Conservation (phyloP, 1,284 basidiomycete species). For the Austroboletus olivaceoglutinosus region DNA sequence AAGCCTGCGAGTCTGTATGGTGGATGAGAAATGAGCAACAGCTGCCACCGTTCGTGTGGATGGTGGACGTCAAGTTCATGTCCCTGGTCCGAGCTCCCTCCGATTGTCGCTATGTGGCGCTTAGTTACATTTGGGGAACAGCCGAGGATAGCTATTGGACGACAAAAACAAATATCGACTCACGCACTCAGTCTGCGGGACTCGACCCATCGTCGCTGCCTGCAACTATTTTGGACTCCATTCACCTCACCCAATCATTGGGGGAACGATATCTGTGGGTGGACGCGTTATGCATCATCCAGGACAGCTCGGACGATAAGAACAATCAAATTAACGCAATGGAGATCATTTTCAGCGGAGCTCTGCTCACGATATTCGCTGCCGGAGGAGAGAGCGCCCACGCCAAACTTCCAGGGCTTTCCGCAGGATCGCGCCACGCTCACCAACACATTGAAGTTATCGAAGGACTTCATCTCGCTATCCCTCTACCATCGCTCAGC, state of each 20-base stretch:
- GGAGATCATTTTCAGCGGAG: background rate
- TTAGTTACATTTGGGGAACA: background rate
- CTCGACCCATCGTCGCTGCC: background rate
- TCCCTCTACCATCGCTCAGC: background rate
- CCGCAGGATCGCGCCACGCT: background rate
- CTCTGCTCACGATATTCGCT: background rate
- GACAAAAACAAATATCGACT: background rate
- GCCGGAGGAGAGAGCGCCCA: background rate
- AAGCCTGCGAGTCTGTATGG: background rate
- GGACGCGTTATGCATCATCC: background rate
- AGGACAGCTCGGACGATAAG: background rate
- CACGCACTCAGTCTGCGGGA: background rate
- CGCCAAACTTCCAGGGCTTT: background rate
- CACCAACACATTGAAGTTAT: background rate
- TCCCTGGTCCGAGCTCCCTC: background rate
- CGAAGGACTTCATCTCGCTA: background rate
- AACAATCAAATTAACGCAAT: background rate
- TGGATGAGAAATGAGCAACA: background rate
- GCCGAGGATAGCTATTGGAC: background rate
- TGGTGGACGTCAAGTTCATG: background rate
- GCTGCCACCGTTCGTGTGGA: background rate
- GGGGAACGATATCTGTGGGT: background rate
- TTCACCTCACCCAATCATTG: background rate
- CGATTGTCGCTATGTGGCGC: background rate
- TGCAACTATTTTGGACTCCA: background rate